These are phyloP conservation scores for Zymoseptoria crescenta DNA, from an alignment of 2,329 filamentous ascomycete species.

Conservation along the genomic window DNA sequence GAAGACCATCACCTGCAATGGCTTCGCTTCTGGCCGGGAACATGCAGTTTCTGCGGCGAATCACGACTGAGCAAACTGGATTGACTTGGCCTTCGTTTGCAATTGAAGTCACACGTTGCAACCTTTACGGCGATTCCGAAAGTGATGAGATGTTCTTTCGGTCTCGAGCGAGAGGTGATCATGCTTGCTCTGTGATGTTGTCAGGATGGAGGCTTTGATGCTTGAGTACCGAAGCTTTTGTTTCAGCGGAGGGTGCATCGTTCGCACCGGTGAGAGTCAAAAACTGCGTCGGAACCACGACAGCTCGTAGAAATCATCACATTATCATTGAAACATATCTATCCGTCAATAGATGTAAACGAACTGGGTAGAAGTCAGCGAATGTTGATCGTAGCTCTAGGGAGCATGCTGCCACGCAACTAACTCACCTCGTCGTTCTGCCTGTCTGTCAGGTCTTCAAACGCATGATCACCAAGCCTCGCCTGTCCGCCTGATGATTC, in stretches of 20 bases:
- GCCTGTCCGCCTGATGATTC: constrained; percentile 15
- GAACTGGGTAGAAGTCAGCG: constrained; percentile 28
- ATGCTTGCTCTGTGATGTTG: not conserved
- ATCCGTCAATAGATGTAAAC: constrained; percentile 10
- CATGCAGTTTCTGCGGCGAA: not conserved
- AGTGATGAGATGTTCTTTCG: not conserved
- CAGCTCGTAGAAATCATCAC: not conserved
- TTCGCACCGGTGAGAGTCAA: not conserved
- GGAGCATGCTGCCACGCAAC: not conserved
- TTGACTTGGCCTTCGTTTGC: not conserved
- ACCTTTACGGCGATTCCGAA: not conserved
- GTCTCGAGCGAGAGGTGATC: not conserved
- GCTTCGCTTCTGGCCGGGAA: not conserved
- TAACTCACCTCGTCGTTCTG: constrained; percentile 8
- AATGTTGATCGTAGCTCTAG: not conserved
- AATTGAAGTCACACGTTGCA: not conserved
- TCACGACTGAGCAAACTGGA: not conserved
- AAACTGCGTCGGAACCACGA: not conserved
- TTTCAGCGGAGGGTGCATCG: too few relatives aligned
- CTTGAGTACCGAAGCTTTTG: not conserved
- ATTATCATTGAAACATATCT: not conserved
- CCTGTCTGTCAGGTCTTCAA: constrained; percentile 54
- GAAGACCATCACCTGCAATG: not conserved
- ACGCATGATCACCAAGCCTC: constrained; percentile 43
- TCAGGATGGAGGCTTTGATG: not conserved